A percentile compares a stretch with the other conserved stretches of the same genome.
These are phyloP conservation scores for Crotalaria pallida DNA, from an alignment of 306 rosid species.

Conservation along the genomic window DNA sequence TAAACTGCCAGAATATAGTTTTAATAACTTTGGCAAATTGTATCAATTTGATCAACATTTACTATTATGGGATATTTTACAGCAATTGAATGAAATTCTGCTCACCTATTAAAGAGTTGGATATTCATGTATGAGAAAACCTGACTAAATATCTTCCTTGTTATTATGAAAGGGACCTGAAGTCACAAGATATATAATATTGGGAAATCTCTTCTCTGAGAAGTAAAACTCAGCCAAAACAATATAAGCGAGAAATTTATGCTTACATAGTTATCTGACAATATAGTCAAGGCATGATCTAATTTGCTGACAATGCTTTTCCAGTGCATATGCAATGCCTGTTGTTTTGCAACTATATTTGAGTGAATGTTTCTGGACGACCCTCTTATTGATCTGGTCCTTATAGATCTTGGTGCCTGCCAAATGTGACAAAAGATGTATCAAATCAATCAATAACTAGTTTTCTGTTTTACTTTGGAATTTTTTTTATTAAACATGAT, in stretches of 20 bases:
- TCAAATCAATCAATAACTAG: background rate
- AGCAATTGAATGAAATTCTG: constrained; percentile 5
- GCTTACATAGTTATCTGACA: constrained; percentile 63
- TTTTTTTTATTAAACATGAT: constrained; percentile 10
- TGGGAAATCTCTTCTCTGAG: background rate
- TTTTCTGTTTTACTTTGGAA: background rate
- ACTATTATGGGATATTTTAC: background rate
- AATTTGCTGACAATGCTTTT: constrained; percentile 74
- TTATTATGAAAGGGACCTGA: constrained; percentile 70
- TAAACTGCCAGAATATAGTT: constrained; percentile 41
- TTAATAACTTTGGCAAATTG: constrained; percentile 1
- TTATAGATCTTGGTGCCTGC: constrained; percentile 79
- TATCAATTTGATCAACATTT: background rate
- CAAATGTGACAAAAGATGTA: constrained; percentile 15
- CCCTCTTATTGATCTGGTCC: constrained; percentile 64
- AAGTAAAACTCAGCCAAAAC: background rate
- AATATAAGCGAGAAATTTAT: background rate
- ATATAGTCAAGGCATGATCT: constrained; percentile 45
- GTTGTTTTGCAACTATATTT: constrained; percentile 73
- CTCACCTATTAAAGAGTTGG: constrained; percentile 83
- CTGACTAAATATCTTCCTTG: constrained; percentile 68
- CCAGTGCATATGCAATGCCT: constrained; percentile 74
- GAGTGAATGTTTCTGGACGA: constrained; percentile 72
- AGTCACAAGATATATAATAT: constrained; percentile 18
- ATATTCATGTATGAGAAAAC: constrained; percentile 85